Base-by-base conservation (phyloP, 2,329 filamentous ascomycete species). In the Colletotrichum gloeosporioides region DNA sequence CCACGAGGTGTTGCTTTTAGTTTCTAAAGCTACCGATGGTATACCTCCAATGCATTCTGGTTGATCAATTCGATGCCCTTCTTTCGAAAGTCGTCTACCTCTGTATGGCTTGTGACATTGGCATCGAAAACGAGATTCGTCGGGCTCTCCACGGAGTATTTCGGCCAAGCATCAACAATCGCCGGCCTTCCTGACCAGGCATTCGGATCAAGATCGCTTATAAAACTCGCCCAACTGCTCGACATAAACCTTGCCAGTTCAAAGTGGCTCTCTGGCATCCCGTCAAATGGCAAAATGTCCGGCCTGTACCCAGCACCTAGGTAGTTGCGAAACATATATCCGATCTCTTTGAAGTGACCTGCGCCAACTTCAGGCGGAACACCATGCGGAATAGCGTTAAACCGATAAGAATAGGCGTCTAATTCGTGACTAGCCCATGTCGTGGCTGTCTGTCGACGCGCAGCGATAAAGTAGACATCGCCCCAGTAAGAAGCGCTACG, bases 1-100 rank as follows among this genome's bases (percentile, higher is more conserved):
- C 9, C 2, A n/a, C 1, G 3, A 44, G 4, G n/a, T 4, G 4
- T 4, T 53, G 4, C 44, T 25, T 8, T 2, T 22, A 13, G 2
- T 7, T 2, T 53, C 12, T 22, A 6, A 22, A 1, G n/a, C 44
- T 53, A 22, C 44, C 44, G 44, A 53, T 53, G 44, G 8, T 53
- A 53, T 13, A 53, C 44, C 4, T 53, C 44, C 44, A 53, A 22
- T 22, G 44, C 44, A 53, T 53, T 1, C 12, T 53, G 6, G 1
- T 53, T 53, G 2, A 53, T 53, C 44, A 53, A 8, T 7, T 22
- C 44, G 13, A 53, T 53, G 44, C 44, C 44, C 44, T 53, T n/a
- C n/a, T 53, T 53, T 8, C 44, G n/a, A 12, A 53, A 53, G 44
- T 4, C 44, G 2, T 53, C 44, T 53, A 53, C 12, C 44, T 53